Base-by-base conservation (phyloP, 768 basidiomycete genomes). In the Pisolithus tinctorius region DNA sequence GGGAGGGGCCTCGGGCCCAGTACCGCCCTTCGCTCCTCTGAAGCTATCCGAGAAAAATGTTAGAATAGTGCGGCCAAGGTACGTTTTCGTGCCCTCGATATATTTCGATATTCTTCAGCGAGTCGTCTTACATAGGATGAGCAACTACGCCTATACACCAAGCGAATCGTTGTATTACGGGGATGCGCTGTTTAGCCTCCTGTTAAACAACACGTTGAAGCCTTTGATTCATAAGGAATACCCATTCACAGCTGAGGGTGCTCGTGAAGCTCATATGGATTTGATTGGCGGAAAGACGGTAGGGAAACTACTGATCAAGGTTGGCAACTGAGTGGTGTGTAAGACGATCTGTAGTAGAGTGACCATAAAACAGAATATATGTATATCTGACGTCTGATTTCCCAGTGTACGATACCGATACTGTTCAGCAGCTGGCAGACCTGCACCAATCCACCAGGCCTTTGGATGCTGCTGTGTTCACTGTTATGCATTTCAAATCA, bases 1-100 rank as follows among this genome's bases (percentile, higher is more conserved):
- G 49, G 96, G 96, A 0, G 97, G 96, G 59, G 91, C 95, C 0
- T 95, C 92, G 7, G 93, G 93, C 2, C 68, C 84, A 6, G 86
- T 90, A 2, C 79, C 81, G 30, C 84, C 89, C 0, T 83, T 96
- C 63, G 69, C 84, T 3, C 78, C 87, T 0, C 69, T 88, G 45
- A 86, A 80, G 59, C 80, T 98, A 9, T 70, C 74, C 0, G 77
- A 83, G 54, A 98, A 93, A 74, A 94, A 95, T 58, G 63, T 95
- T 57, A 88, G 83, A 58, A 70, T 91, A 8, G 57, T 82, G 42
- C 82, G 88, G 27, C 89, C 90, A 20, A 80, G 75, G 88, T 91
- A 60, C 52, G 81, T 39, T n/a, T 14, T 31, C 8, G 37, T 36
- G 4, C 20, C 2, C 31, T 6, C 17, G 29, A n/a, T 48, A n/a